A percentile compares a stretch with the other conserved stretches of the same genome.
Conservation (phyloP, 2,329 filamentous ascomycete genomes). For the Ramularia endophylla region DNA sequence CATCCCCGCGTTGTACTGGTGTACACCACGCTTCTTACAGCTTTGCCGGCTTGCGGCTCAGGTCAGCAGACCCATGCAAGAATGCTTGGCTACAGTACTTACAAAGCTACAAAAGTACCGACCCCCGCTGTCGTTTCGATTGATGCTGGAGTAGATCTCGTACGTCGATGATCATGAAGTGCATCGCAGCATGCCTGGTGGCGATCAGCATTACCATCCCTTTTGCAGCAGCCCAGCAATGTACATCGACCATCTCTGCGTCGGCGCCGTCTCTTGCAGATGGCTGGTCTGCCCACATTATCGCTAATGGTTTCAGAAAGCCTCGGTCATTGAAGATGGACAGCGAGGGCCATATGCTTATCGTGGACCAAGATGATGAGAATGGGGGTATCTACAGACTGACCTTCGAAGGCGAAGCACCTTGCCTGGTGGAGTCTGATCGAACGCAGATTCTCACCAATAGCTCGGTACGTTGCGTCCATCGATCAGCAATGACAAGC, state of each 20-base stretch:
- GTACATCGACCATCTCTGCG: conserved; percentile 5
- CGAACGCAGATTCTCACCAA: conserved; percentile 6
- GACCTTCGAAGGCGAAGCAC: conserved; percentile 6
- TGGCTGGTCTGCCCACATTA: conserved; percentile 40
- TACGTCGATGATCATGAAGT: too few relatives aligned
- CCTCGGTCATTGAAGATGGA: conserved; percentile 46
- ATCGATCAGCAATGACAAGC: too few relatives aligned
- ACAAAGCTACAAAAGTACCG: too few relatives aligned
- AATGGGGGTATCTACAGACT: conserved; percentile 17
- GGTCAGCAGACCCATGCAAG: too few relatives aligned
- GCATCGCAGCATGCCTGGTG: too few relatives aligned
- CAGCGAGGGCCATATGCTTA: conserved; percentile 41
- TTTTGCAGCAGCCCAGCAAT: conserved; percentile 4
- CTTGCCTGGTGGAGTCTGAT: conserved; percentile 5
- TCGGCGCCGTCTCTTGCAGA: conserved; percentile 36
- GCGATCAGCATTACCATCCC: too few relatives aligned
- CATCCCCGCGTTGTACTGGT: too few relatives aligned
- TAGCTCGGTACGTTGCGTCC: conserved; percentile 6
- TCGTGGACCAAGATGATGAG: conserved; percentile 37
- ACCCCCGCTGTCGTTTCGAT: too few relatives aligned
- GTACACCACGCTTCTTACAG: too few relatives aligned
- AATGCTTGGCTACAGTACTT: too few relatives aligned
- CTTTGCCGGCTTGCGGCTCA: too few relatives aligned
- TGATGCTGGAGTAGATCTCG: too few relatives aligned
- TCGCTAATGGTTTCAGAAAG: conserved; percentile 39